Percentiles rank a stretch among this genome's conserved stretches.
phyloP scores from a whole-genome alignment of 805 yeast genomes.

The Wickerhamiella kurtzmanii region DNA sequence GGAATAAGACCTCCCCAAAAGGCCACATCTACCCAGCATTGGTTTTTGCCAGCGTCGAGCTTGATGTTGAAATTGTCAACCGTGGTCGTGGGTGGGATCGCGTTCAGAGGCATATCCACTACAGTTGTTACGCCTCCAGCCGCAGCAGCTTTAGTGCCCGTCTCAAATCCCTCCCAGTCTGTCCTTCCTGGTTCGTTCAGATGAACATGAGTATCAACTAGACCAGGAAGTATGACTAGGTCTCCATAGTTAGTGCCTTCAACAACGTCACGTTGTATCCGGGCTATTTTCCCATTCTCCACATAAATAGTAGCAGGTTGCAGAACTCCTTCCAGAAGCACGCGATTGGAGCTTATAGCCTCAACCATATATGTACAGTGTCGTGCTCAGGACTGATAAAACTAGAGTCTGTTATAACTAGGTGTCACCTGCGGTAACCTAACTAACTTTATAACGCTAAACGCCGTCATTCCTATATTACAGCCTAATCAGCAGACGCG shows the following conservation, averaged over 20 bases:
- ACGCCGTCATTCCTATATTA: too few species aligned
- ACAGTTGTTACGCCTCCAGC: slow-evolving; percentile 95
- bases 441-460: not conserved
- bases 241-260: slow-evolving; percentile 44
- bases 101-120: slow-evolving; percentile 91
- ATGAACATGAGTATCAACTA: slow-evolving; percentile 90
- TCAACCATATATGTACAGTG: slow-evolving; percentile 5
- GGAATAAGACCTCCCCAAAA: slow-evolving; percentile 97
- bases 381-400: too few species aligned
- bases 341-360: slow-evolving; percentile 12
- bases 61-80: slow-evolving; percentile 62
- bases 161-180: slow-evolving; percentile 94
- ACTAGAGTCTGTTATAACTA: too few species aligned
- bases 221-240: slow-evolving; percentile 68
- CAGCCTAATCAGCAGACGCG: not conserved
- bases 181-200: slow-evolving; percentile 94
- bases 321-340: slow-evolving; percentile 19
- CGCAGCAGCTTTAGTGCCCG: slow-evolving; percentile 90
- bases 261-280: slow-evolving; percentile 15
- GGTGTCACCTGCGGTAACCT: too few species aligned
- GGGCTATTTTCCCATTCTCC: slow-evolving; percentile 44
- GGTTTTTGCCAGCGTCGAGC: slow-evolving; percentile 61
- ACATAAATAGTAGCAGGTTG: slow-evolving; percentile 20
- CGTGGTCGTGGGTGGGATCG: slow-evolving; percentile 91
- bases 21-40: slow-evolving; percentile 87